These are phyloP conservation scores for Geosmithia morbida DNA, from an alignment of 2,329 filamentous ascomycete species.

Conservation along the genomic window DNA sequence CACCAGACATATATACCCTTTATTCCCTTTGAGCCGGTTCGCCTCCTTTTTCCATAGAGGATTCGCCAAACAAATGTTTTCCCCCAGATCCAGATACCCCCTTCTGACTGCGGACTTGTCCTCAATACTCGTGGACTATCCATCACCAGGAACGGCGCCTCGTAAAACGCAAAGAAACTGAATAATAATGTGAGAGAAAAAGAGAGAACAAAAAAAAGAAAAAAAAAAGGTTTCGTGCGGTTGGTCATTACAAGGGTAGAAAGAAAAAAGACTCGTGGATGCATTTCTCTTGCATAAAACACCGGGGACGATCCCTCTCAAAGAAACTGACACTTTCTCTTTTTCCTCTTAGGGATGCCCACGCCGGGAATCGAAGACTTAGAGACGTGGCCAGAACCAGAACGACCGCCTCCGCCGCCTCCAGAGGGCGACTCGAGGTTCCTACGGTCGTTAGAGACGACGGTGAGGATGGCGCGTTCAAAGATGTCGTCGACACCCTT, in stretches of 20 bases:
- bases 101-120: background rate
- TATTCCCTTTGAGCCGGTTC: background rate
- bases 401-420: conserved; percentile 14
- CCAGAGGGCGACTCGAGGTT: conserved; percentile 37
- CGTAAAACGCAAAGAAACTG: no score
- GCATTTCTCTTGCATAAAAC: background rate
- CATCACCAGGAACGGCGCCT: background rate
- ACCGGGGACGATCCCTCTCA: conserved; percentile 24
- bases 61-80: background rate
- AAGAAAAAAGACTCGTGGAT: background rate
- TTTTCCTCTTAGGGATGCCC: conserved; percentile 57
- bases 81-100: background rate
- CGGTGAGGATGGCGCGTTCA: conserved; percentile 76
- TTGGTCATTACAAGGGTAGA: conserved; percentile 22
- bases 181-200: conserved; percentile 1
- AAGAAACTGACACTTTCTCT: conserved; percentile 68
- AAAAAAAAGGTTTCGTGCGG: conserved; percentile 20
- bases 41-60: background rate
- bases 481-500: conserved; percentile 94
- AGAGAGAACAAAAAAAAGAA: conserved; percentile 10
- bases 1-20: background rate
- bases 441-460: conserved; percentile 66
- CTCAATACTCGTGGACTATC: background rate
- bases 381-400: conserved; percentile 14
- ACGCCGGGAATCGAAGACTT: conserved; percentile 25